Conservation (phyloP, 352 stramenopile genomes). For the Aphanomyces invadans region DNA sequence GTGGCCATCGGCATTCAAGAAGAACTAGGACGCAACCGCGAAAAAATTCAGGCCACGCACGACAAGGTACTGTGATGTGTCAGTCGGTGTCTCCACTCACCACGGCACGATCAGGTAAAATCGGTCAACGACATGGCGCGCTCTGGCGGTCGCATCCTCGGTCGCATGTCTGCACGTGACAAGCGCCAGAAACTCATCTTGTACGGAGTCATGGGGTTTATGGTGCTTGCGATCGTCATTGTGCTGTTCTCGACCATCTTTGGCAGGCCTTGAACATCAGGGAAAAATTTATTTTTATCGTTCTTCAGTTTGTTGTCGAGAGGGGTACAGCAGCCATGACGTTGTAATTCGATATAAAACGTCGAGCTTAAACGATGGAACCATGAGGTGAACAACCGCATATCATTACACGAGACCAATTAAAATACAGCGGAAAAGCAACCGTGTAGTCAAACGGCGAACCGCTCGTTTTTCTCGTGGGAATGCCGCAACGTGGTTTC, state of each 20-base stretch:
- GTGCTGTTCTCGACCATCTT: slow-evolving; percentile 87
- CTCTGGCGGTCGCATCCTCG: slow-evolving; percentile 71
- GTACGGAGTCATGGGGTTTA: slow-evolving; percentile 64
- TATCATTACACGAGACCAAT: no score
- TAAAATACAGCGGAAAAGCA: not conserved
- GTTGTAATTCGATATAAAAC: no score
- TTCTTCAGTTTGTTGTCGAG: no score
- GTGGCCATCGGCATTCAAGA: slow-evolving; percentile 71
- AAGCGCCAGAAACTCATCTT: slow-evolving; percentile 70
- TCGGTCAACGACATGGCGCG: slow-evolving; percentile 78
- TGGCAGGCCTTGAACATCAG: slow-evolving; percentile 14
- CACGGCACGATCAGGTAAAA: slow-evolving; percentile 37
- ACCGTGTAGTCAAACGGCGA: slow-evolving; percentile 41
- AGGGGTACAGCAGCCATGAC: no score
- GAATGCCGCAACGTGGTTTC: slow-evolving; percentile 41
- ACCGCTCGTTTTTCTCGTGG: slow-evolving; percentile 48
- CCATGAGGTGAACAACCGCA: no score
- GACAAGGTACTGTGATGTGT: slow-evolving; percentile 32
- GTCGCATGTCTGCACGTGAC: slow-evolving; percentile 77
- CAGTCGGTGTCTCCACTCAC: not conserved
- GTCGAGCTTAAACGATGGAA: no score
- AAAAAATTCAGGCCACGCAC: slow-evolving; percentile 79
- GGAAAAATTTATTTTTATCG: no score
- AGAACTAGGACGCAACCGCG: slow-evolving; percentile 71
- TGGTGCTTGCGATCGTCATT: slow-evolving; percentile 72